Conservation (phyloP, 371 early-diverging fungal species). For the Lichtheimia ornata region DNA sequence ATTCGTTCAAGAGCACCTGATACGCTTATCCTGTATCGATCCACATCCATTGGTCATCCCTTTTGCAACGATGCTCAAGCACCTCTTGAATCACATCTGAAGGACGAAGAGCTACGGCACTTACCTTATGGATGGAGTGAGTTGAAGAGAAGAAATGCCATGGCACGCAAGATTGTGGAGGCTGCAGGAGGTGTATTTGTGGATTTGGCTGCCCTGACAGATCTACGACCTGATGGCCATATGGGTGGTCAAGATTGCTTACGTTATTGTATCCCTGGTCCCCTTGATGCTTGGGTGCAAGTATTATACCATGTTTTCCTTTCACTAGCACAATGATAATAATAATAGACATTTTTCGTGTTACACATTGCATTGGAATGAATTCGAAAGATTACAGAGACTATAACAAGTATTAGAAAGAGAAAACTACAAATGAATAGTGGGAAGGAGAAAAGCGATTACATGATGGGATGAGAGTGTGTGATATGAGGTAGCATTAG, state of each 20-base stretch:
- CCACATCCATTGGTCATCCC: conserved; percentile 51
- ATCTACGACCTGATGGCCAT: conserved; percentile 60
- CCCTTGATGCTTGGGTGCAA: conserved; percentile 55
- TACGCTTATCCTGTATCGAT: conserved; percentile 52
- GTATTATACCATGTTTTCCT: conserved; percentile 52
- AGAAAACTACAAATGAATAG: background rate
- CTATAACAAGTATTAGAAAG: conserved; percentile 6
- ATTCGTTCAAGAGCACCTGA: conserved; percentile 45
- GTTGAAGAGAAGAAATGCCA: conserved; percentile 49
- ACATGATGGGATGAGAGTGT: too few species aligned
- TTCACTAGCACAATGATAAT: conserved; percentile 17
- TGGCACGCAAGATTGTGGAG: conserved; percentile 57
- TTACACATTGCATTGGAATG: background rate
- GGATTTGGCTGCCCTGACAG: conserved; percentile 55
- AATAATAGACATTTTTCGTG: background rate
- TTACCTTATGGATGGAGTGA: conserved; percentile 62
- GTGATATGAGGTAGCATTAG: too few species aligned
- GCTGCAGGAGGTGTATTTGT: conserved; percentile 61
- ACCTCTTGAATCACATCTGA: conserved; percentile 31
- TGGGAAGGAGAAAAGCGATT: background rate
- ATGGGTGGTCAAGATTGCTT: conserved; percentile 61
- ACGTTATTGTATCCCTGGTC: conserved; percentile 67
- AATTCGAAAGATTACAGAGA: background rate
- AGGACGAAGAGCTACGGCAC: conserved; percentile 35
- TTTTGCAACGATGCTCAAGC: conserved; percentile 38